A percentile compares a stretch with the other conserved stretches of the same genome.
phyloP scores from a whole-genome alignment of 345 rosid species.

The Salix brachista region DNA sequence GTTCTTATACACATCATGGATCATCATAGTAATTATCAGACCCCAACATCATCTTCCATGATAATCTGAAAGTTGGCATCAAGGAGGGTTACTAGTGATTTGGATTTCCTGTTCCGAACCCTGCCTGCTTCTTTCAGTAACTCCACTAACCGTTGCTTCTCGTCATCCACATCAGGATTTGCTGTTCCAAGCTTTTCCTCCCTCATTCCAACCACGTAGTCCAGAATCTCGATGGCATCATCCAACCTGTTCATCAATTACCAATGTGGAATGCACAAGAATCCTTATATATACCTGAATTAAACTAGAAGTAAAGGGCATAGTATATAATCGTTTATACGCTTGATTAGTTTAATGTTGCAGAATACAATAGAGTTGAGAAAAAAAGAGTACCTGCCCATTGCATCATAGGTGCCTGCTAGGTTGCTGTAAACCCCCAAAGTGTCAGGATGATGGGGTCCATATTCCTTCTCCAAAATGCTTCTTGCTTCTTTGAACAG shows the following conservation, averaged over 20 bases:
- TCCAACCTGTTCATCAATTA: slow-evolving; percentile 47
- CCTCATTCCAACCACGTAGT: slow-evolving; percentile 78
- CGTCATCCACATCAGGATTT: slow-evolving; percentile 81
- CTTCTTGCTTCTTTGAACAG: slow-evolving; percentile 83
- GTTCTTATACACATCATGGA: slow-evolving; percentile 1
- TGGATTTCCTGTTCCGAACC: slow-evolving; percentile 65
- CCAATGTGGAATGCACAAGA: background rate
- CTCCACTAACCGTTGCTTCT: slow-evolving; percentile 65
- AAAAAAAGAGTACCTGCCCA: slow-evolving; percentile 67
- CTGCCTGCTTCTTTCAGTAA: slow-evolving; percentile 87
- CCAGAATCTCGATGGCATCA: slow-evolving; percentile 87
- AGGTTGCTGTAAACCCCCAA: slow-evolving; percentile 88
- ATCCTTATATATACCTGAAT: background rate
- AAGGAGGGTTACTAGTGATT: slow-evolving; percentile 64
- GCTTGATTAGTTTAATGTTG: background rate
- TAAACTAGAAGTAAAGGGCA: too few species aligned
- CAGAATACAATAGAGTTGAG: background rate
- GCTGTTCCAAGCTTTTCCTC: slow-evolving; percentile 98
- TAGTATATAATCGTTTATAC: background rate
- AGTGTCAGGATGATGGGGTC: slow-evolving; percentile 92
- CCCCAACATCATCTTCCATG: slow-evolving; percentile 31
- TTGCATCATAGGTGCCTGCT: slow-evolving; percentile 95
- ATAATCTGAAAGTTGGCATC: slow-evolving; percentile 32
- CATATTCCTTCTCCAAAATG: slow-evolving; percentile 75
- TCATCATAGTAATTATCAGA: slow-evolving; percentile 22